phyloP scores from a whole-genome alignment of 176 grass and related monocot genomes.

The Carex kokanica region DNA sequence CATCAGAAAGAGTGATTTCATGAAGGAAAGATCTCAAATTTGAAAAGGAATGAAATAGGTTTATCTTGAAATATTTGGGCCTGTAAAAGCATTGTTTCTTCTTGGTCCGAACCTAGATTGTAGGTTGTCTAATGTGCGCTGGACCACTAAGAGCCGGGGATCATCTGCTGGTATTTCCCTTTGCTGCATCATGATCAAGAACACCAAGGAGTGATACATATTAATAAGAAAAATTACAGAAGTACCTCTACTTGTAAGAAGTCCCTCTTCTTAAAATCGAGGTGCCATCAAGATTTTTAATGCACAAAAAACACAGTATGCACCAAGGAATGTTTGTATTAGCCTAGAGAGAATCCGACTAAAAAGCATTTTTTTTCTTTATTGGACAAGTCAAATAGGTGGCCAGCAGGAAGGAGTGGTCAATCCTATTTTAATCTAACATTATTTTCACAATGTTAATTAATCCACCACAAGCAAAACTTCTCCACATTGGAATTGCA shows the following conservation, averaged over 20 bases:
- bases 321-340: neutral
- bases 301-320: neutral
- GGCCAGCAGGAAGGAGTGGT: neutral
- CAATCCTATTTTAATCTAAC: neutral
- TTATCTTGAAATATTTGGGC: slow-evolving; percentile 15
- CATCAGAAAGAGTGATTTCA: neutral
- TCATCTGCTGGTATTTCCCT: slow-evolving; percentile 87
- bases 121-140: slow-evolving; percentile 53
- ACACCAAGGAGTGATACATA: neutral
- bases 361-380: neutral
- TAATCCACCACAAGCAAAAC: neutral
- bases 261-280: neutral
- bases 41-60: neutral
- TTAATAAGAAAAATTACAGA: neutral
- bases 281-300: neutral
- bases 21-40: neutral
- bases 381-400: neutral
- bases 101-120: slow-evolving; percentile 38
- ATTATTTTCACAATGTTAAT: neutral
- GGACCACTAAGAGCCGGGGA: slow-evolving; percentile 61
- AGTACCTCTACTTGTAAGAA: neutral
- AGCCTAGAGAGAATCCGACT: neutral
- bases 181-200: slow-evolving; percentile 42
- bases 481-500: neutral
- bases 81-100: slow-evolving; percentile 46